Percentiles rank a stretch among this genome's conserved stretches.
These are phyloP conservation scores for Thecaphora thlaspeos DNA, from an alignment of 1,284 basidiomycete genomes.

Conservation along the genomic window DNA sequence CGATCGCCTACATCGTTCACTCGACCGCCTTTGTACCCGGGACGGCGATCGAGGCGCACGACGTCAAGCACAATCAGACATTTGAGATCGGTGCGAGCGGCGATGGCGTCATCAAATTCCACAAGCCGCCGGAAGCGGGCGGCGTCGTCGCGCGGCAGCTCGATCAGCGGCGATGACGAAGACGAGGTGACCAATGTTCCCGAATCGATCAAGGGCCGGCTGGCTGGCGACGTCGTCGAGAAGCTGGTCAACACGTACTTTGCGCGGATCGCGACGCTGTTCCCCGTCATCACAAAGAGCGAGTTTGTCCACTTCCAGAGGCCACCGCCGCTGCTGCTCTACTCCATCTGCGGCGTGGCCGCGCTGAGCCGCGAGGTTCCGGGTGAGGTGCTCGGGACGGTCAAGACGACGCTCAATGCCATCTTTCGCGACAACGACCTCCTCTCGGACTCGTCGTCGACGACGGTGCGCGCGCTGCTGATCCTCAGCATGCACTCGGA, in stretches of 20 bases:
- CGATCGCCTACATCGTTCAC: slow-evolving; percentile 80
- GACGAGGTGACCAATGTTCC: slow-evolving; percentile 27
- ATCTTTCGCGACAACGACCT: slow-evolving; percentile 76
- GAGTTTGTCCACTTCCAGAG: slow-evolving; percentile 75
- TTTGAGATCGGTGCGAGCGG: slow-evolving; percentile 67
- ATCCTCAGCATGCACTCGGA: slow-evolving; percentile 73
- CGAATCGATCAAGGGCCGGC: slow-evolving; percentile 38
- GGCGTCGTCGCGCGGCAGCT: not conserved
- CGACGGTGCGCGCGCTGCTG: slow-evolving; percentile 84
- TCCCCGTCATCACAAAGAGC: slow-evolving; percentile 80
- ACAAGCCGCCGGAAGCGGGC: slow-evolving; percentile 61
- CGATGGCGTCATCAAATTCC: slow-evolving; percentile 83
- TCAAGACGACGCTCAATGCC: slow-evolving; percentile 72
- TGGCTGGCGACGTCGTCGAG: slow-evolving; percentile 60
- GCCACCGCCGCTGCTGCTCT: slow-evolving; percentile 78
- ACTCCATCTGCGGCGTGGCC: slow-evolving; percentile 87
- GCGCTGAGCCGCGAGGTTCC: slow-evolving; percentile 81
- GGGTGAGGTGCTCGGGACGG: slow-evolving; percentile 75
- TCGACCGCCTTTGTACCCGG: slow-evolving; percentile 77
- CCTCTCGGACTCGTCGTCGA: slow-evolving; percentile 77
- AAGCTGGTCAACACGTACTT: slow-evolving; percentile 88
- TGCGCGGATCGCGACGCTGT: slow-evolving; percentile 74
- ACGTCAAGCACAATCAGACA: slow-evolving; percentile 63
- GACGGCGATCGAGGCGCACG: slow-evolving; percentile 81
- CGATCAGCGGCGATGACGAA: slow-evolving; percentile 5